phyloP scores from a whole-genome alignment of 345 rosid genomes.

The Syzygium oleosum region DNA sequence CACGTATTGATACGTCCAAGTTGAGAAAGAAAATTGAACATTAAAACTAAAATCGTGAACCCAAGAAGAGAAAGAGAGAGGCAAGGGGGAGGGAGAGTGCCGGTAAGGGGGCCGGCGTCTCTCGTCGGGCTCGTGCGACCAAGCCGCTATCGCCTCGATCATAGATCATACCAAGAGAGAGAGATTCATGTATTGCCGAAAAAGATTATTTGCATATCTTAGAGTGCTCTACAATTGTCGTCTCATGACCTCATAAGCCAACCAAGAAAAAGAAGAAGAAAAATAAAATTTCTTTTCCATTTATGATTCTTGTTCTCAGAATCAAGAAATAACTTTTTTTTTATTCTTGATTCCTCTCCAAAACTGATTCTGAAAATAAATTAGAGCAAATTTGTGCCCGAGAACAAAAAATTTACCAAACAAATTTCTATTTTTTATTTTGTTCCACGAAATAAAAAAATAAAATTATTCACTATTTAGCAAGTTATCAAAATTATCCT shows the following conservation, averaged over 20 bases:
- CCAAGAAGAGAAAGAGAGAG: neutral
- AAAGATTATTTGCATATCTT: neutral
- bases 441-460: no score
- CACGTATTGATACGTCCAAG: neutral
- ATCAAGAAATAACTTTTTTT: no score
- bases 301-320: no score
- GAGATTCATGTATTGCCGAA: rapidly evolving
- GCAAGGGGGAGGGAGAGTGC: neutral
- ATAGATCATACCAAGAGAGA: rapidly evolving
- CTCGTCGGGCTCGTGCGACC: rapidly evolving
- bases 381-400: no score
- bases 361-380: no score
- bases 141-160: rapidly evolving
- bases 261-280: no score
- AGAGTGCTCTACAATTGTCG: neutral
- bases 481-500: rapidly evolving
- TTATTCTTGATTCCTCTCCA: no score
- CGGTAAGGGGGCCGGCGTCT: no score
- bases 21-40: neutral
- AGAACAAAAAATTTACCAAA: no score
- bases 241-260: neutral
- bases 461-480: no score
- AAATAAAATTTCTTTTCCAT: no score
- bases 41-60: neutral
- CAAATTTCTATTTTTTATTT: no score